These are phyloP conservation scores for Stipa capillata DNA, from an alignment of 176 grass and related monocot genomes.

Conservation along the genomic window DNA sequence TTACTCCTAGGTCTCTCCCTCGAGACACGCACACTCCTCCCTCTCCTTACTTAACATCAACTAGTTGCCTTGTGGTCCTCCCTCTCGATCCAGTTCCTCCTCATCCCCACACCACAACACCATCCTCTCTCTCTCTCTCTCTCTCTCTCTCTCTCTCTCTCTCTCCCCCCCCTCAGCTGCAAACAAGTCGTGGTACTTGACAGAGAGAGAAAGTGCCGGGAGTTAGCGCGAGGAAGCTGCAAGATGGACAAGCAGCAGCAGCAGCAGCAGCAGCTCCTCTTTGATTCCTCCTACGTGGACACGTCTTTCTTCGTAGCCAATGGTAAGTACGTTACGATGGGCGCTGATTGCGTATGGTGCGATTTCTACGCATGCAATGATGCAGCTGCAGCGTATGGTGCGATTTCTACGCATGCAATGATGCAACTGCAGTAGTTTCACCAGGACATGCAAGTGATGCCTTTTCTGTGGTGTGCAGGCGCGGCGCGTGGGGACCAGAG, in stretches of 20 bases:
- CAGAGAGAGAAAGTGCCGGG: too few relatives aligned
- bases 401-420: neutral
- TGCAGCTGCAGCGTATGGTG: neutral
- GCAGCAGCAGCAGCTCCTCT: too few relatives aligned
- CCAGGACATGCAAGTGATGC: neutral
- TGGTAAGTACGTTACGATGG: too few relatives aligned
- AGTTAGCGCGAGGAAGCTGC: too few relatives aligned
- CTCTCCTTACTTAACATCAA: conserved; percentile 39
- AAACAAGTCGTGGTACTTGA: too few relatives aligned
- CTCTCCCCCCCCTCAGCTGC: neutral
- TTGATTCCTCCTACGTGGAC: conserved; percentile 29
- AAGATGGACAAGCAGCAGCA: conserved; percentile 36
- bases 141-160: too few relatives aligned
- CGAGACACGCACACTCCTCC: conserved; percentile 41
- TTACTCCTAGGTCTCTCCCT: conserved; percentile 38
- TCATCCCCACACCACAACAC: neutral
- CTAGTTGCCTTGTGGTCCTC: conserved; percentile 23
- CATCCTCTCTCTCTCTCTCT: neutral
- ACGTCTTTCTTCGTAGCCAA: conserved; percentile 12
- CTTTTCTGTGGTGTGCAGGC: neutral
- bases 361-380: neutral
- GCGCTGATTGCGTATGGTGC: too few relatives aligned
- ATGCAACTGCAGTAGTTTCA: neutral
- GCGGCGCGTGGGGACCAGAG: conserved; percentile 12
- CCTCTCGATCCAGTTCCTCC: conserved; percentile 1